These are phyloP conservation scores for Picea glauca DNA, from an alignment of 75 land plant genomes.

Conservation along the genomic window DNA sequence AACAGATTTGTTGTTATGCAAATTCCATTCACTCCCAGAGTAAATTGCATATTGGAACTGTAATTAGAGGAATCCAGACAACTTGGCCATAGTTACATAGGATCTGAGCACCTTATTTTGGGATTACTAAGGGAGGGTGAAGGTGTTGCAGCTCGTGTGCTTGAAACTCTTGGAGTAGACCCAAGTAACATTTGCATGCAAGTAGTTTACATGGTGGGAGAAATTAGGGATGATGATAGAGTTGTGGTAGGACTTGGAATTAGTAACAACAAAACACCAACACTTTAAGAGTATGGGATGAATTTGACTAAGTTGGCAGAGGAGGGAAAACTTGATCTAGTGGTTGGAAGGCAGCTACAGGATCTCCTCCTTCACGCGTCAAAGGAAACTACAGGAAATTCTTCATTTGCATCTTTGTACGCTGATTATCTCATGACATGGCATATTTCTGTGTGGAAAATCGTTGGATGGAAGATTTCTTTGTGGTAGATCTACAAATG, in stretches of 20 bases:
- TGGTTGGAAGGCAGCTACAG: slow-evolving; percentile 40
- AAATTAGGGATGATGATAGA: slow-evolving; percentile 46
- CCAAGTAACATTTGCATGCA: slow-evolving; percentile 45
- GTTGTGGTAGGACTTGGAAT: slow-evolving; percentile 84
- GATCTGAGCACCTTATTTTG: slow-evolving; percentile 49
- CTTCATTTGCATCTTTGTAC: too few relatives aligned
- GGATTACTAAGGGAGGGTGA: slow-evolving; percentile 49
- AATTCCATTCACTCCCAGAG: slow-evolving; percentile 24
- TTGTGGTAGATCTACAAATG: too few relatives aligned
- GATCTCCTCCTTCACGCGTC: too few relatives aligned
- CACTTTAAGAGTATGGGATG: slow-evolving; percentile 93
- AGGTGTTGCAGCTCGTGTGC: slow-evolving; percentile 53
- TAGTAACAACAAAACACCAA: slow-evolving; percentile 84
- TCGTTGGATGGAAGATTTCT: too few relatives aligned
- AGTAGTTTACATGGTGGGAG: slow-evolving; percentile 52
- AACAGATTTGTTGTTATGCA: slow-evolving; percentile 30
- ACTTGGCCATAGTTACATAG: slow-evolving; percentile 40
- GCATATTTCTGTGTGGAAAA: too few relatives aligned
- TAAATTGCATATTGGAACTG: slow-evolving; percentile 48
- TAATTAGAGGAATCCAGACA: slow-evolving; percentile 37
- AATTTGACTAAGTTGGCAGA: slow-evolving; percentile 91
- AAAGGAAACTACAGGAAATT: too few relatives aligned
- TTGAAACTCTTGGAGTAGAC: slow-evolving; percentile 53
- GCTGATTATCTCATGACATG: too few relatives aligned
- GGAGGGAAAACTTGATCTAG: slow-evolving; percentile 61